Evolutionary conservation across 139 green algal species (phyloP).

Genomic region (Chlorella sorokiniana): DNA sequence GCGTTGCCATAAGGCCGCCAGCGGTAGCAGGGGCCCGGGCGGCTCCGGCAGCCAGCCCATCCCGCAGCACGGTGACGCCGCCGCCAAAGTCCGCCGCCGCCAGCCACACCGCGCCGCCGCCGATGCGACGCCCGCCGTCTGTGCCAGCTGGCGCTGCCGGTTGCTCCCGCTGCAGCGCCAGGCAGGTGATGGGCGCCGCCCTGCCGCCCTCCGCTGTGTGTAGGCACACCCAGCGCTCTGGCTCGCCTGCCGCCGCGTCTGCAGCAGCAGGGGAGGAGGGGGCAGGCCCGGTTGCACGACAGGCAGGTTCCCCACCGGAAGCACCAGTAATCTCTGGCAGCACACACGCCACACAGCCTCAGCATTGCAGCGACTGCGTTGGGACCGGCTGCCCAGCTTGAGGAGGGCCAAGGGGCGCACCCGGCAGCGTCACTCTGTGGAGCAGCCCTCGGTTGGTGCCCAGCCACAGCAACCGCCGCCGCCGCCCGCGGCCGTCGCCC

Average conservation of each 20-base stretch:
- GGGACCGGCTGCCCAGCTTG: not conserved
- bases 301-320: not conserved
- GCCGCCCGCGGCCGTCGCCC: not conserved
- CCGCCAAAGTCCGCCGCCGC: not conserved
- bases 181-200: not conserved
- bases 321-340: too few relatives aligned
- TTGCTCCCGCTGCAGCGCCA: not conserved
- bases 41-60: not conserved
- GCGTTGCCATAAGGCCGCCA: slow-evolving; percentile 4
- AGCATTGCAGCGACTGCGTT: not conserved
- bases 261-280: not conserved
- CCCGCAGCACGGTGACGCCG: not conserved
- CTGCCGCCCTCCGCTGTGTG: not conserved
- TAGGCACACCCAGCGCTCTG: slow-evolving; percentile 14
- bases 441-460: slow-evolving; percentile 43
- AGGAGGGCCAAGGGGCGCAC: not conserved
- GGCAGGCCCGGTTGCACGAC: not conserved
- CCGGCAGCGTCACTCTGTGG: slow-evolving; percentile 36
- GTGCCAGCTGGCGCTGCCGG: not conserved
- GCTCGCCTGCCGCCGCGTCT: not conserved
- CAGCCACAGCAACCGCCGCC: slow-evolving; percentile 28
- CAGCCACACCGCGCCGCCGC: not conserved
- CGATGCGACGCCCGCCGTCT: not conserved
- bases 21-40: not conserved
- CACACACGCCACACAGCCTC: not conserved